Evolutionary conservation across 176 grass and related monocot species (phyloP).

Genomic region (Cocos nucifera): DNA sequence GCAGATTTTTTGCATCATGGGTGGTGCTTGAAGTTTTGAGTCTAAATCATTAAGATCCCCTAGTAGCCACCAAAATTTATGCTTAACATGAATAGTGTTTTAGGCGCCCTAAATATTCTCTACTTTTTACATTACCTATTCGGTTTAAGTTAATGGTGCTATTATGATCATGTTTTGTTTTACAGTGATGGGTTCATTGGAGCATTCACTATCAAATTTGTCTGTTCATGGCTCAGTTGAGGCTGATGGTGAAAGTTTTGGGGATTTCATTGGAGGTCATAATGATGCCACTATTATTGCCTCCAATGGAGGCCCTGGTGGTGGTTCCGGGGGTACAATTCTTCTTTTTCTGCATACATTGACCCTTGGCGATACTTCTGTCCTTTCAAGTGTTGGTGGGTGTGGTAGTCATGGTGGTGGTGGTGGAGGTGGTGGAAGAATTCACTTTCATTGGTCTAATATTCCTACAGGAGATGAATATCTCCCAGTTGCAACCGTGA

Average conservation of each 20-base stretch:
- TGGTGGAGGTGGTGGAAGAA: constrained; percentile 81
- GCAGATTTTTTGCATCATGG: too few species aligned
- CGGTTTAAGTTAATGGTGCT: not conserved
- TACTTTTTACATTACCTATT: not conserved
- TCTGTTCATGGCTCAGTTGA: constrained; percentile 69
- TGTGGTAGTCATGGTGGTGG: constrained; percentile 50
- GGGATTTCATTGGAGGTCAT: not conserved
- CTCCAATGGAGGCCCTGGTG: constrained; percentile 59
- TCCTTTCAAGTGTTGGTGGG: constrained; percentile 78
- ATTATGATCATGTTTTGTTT: constrained; percentile 6
- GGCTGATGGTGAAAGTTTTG: constrained; percentile 70
- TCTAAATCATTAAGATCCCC: too few species aligned
- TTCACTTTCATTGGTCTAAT: constrained; percentile 95
- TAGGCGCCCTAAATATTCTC: too few species aligned
- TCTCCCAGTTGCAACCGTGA: constrained; percentile 70
- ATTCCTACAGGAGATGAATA: constrained; percentile 95
- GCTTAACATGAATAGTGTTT: too few species aligned
- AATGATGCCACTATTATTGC: constrained; percentile 28
- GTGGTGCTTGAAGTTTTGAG: too few species aligned
- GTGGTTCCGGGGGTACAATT: constrained; percentile 94
- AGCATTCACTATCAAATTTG: constrained; percentile 61
- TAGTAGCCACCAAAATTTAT: too few species aligned
- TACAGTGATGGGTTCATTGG: constrained; percentile 94
- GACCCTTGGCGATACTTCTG: constrained; percentile 49
- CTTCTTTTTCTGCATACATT: constrained; percentile 83